phyloP scores from a whole-genome alignment of 306 rosid species.

The Dryas alaskensis region DNA sequence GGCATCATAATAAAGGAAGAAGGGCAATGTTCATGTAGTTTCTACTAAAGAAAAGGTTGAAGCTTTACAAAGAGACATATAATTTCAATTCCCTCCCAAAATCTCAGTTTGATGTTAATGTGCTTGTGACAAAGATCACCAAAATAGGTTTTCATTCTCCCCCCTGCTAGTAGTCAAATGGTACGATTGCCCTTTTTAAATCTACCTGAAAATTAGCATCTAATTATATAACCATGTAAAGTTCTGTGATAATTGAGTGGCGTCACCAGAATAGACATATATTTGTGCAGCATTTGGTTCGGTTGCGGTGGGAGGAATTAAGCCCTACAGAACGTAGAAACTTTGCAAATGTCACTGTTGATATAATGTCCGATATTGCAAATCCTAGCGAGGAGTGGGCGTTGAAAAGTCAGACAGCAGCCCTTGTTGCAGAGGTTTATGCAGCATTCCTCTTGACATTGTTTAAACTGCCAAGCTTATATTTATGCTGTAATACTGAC shows the following conservation, averaged over 20 bases:
- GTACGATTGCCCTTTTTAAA: background rate
- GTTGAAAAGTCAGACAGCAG: slow-evolving; percentile 95
- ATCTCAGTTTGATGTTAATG: background rate
- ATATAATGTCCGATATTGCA: slow-evolving; percentile 82
- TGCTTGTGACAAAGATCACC: background rate
- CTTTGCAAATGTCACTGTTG: slow-evolving; percentile 68
- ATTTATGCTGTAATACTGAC: slow-evolving; percentile 12
- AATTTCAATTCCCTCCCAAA: background rate
- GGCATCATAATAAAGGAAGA: background rate
- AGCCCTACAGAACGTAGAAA: slow-evolving; percentile 58
- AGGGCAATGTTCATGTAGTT: background rate
- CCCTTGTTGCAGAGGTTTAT: slow-evolving; percentile 92
- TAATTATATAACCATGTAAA: background rate
- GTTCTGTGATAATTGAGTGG: slow-evolving; percentile 4
- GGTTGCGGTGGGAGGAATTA: slow-evolving; percentile 91
- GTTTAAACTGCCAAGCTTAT: slow-evolving; percentile 14
- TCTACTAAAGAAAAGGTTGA: background rate
- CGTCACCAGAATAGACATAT: slow-evolving; percentile 20
- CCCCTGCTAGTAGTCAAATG: background rate
- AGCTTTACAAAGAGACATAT: slow-evolving; percentile 3
- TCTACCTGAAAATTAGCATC: background rate
- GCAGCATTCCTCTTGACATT: slow-evolving; percentile 17
- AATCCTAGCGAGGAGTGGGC: slow-evolving; percentile 91
- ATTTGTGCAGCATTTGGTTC: slow-evolving; percentile 77
- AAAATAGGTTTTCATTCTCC: background rate